phyloP scores from a whole-genome alignment of 495 filamentous ascomycete genomes.

The Talaromyces proteolyticus region DNA sequence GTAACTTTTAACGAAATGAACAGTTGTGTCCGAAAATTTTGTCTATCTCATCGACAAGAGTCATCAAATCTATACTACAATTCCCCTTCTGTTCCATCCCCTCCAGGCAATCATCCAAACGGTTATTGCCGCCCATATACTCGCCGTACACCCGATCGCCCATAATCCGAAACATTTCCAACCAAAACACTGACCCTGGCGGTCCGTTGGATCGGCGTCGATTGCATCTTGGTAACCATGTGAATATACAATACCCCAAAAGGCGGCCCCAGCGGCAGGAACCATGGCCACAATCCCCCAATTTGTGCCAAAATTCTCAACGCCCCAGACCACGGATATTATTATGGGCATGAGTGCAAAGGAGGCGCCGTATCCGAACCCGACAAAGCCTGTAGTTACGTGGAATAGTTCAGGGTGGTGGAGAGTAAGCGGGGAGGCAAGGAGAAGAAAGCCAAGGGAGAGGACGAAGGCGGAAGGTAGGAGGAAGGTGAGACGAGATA shows the following conservation, averaged over 20 bases:
- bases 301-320: slow-evolving; percentile 97
- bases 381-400: slow-evolving; percentile 71
- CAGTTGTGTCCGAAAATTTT: too few species aligned
- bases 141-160: slow-evolving; percentile 63
- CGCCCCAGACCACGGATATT: slow-evolving; percentile 91
- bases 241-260: slow-evolving; percentile 83
- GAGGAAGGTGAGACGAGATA: slow-evolving; percentile 79
- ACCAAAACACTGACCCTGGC: slow-evolving; percentile 55
- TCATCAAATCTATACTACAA: slow-evolving; percentile 59
- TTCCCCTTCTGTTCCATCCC: slow-evolving; percentile 73
- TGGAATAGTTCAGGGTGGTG: slow-evolving; percentile 66
- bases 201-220: slow-evolving; percentile 6
- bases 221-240: slow-evolving; percentile 67
- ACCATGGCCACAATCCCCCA: slow-evolving; percentile 93
- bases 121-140: slow-evolving; percentile 69
- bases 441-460: slow-evolving; percentile 66
- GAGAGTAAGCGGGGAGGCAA: slow-evolving; percentile 67
- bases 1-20: too few species aligned
- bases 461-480: slow-evolving; percentile 68
- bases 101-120: slow-evolving; percentile 80
- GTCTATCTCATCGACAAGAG: too few species aligned
- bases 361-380: slow-evolving; percentile 85
- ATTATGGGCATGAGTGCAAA: slow-evolving; percentile 90
- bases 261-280: slow-evolving; percentile 74
- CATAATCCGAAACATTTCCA: slow-evolving; percentile 79